Base-by-base conservation (phyloP, 1,284 basidiomycete genomes). In the Boletus sp. region DNA sequence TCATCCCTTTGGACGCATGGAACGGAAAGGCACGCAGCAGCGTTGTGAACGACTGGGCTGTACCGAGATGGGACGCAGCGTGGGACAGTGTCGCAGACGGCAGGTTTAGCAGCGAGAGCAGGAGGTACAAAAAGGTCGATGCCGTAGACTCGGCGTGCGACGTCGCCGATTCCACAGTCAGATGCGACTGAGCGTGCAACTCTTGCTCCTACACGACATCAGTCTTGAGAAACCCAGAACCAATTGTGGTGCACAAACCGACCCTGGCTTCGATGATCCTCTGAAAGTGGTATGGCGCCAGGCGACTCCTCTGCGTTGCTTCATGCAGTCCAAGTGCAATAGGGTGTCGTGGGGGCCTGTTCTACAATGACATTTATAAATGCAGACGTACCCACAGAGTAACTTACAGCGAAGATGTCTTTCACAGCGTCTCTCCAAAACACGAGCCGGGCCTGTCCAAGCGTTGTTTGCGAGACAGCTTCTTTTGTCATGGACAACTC, bases 371-470 rank as follows among this genome's bases (percentile, higher is more conserved):
- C 49, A 41, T 53, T 44, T 49, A 54, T 61, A 48, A 59, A 45
- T n/a, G n/a, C n/a, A n/a, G n/a, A n/a, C n/a, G n/a, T n/a, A n/a
- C n/a, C n/a, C n/a, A n/a, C n/a, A 22, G 44, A 25, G 37, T 17
- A 38, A 75, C 81, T 62, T 62, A 88, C 90, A 60, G 84, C 77
- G 61, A 72, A 72, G 16, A 93, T 82, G 30, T 71, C 75, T 57
- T 84, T 86, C 34, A 95, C 64, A 1, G 89, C 84, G 63, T 96
- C 92, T 61, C 82, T 81, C 94, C 93, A 96, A 69, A 94, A 96
- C 65, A 94, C 88, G 73, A 91, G 84, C 56, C 91, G 79, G 77
- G 95, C 92, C 61, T 84, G 81, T 7, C 91, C 94, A 52, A 96
- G 82, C 22, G 83, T 76, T 32, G 83, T 71, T 57, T 88, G 90